A percentile compares a stretch with the other conserved stretches of the same genome.
phyloP scores from a whole-genome alignment of 2,329 filamentous ascomycete species.

The Penicillium sp. region DNA sequence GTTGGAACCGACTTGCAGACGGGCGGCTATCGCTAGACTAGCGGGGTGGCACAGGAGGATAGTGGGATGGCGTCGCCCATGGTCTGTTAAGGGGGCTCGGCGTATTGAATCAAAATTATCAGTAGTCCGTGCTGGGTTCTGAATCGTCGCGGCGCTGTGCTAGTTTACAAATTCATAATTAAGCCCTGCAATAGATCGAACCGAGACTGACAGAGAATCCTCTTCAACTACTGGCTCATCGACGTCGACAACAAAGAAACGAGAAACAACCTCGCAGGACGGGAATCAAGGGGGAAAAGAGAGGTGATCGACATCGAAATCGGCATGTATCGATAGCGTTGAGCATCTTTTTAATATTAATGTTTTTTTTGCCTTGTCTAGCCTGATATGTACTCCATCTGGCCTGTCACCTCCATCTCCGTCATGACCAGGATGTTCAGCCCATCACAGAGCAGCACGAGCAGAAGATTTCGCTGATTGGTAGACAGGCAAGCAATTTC shows the following conservation, averaged over 20 bases:
- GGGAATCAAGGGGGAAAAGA: background rate
- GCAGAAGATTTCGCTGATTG: constrained; percentile 11
- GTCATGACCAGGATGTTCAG: constrained; percentile 7
- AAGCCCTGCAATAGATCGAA: background rate
- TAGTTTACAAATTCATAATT: background rate
- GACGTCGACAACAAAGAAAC: background rate
- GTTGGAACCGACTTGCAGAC: constrained; percentile 18
- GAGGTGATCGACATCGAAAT: constrained; percentile 1
- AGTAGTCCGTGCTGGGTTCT: background rate
- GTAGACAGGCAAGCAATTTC: constrained; percentile 1
- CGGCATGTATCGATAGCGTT: constrained; percentile 5
- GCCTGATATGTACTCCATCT: background rate
- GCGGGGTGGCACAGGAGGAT: constrained; percentile 10
- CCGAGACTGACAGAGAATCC: background rate
- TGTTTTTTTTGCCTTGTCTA: background rate
- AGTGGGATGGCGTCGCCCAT: constrained; percentile 18
- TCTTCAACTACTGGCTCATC: background rate
- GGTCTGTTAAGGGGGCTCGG: constrained; percentile 5
- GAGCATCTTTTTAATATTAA: no score
- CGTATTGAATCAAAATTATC: constrained; percentile 3
- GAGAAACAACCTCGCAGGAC: background rate
- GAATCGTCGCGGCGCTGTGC: background rate
- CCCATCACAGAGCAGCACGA: constrained; percentile 3
- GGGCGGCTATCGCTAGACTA: constrained; percentile 29
- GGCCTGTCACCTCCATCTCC: background rate